Conservation (phyloP, 1,284 basidiomycete species). For the Ustilago cynodontis region DNA sequence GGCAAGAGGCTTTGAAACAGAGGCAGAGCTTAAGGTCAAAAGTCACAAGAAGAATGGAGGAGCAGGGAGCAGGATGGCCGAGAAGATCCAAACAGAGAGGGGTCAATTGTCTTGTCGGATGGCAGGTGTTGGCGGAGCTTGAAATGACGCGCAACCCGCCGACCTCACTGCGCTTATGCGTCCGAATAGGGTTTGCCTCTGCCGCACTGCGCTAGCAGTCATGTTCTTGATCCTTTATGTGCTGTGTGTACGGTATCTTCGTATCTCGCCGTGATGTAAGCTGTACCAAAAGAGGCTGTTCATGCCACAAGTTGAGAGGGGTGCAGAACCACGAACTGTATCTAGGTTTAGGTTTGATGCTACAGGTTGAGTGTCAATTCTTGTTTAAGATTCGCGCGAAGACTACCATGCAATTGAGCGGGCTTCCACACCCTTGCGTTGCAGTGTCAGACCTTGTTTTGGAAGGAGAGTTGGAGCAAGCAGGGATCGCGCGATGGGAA, state of each 20-base stretch:
- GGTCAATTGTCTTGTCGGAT: constrained; percentile 1
- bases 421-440: background rate
- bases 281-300: background rate
- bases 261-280: background rate
- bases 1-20: background rate
- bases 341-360: background rate
- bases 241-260: too few species aligned
- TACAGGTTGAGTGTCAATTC: background rate
- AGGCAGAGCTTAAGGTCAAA: background rate
- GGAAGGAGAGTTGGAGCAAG: background rate
- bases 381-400: too few species aligned
- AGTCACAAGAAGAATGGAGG: background rate
- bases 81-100: background rate
- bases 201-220: background rate
- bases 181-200: background rate
- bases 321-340: background rate
- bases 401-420: too few species aligned
- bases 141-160: constrained; percentile 2
- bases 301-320: background rate
- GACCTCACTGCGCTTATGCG: background rate
- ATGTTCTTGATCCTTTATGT: background rate
- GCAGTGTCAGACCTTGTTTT: background rate
- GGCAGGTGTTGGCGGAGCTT: constrained; percentile 3
- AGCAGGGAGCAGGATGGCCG: background rate
- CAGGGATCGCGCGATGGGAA: background rate